Base-by-base conservation (phyloP, 495 filamentous ascomycete species). In the Penicillium ochrochloron region DNA sequence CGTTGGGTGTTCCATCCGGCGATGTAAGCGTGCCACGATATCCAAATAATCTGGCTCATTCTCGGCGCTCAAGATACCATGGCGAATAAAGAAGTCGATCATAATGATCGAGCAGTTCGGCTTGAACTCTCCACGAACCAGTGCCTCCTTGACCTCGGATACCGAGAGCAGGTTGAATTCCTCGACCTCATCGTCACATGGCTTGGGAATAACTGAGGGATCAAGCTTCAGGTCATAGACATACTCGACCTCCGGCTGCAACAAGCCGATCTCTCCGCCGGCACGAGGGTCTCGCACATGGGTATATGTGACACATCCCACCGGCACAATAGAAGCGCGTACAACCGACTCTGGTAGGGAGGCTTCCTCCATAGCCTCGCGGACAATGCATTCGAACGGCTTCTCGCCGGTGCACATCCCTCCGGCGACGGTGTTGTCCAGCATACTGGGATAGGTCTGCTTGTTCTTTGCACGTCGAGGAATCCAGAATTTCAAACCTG, bases 381-480 rank as follows among this genome's bases (percentile, higher is more conserved):
- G 88, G 9, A 97, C 80, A 41, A 97, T 78, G 76, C 89, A 92
- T 66, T 93, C 92, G 57, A 91, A 88, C 2, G 88, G 86, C 17
- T 78, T 81, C 73, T 97, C 93, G 23, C 88, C 87, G 0, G 91
- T 89, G 66, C 89, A 86, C 70, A 98, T 89, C 0, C 95, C 95
- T 5, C 95, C 95, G 0, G 94, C 95, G 6, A 97, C 96, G 2
- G 92, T 91, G 71, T 99, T 99, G 73, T 99, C 95, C 54, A 98
- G 77, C 87, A 97, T 91, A 9, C 89, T 82, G 3, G 89, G 88
- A 67, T 93, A 98, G 0, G 93, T 97, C 66, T 91, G 84, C 79
- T 98, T 98, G 37, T 74, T 85, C 48, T 79, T 81, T 27, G 92
- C 84, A 11, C 95, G 81, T 53, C 90, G 82, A 6, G 95, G 93